Evolutionary conservation across 164 flowering plant genomes (phyloP).

Genomic region (Taxillus chinensis): DNA sequence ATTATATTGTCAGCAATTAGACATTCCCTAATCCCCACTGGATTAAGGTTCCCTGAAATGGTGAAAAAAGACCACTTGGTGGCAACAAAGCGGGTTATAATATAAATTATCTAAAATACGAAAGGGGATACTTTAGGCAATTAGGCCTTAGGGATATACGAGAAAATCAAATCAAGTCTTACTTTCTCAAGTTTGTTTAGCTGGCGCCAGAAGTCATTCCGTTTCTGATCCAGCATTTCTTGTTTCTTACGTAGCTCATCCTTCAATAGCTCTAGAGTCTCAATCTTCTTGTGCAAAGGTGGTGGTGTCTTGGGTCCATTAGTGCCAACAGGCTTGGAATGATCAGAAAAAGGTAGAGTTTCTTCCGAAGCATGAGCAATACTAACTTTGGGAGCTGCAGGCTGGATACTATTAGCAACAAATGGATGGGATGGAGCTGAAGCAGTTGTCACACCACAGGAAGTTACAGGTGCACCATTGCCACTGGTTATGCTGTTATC

Average conservation of each 20-base stretch:
- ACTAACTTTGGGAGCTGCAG: conserved; percentile 24
- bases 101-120: too few relatives aligned
- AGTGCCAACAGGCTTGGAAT: conserved; percentile 20
- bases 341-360: conserved; percentile 23
- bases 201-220: conserved; percentile 63
- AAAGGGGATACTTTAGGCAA: too few relatives aligned
- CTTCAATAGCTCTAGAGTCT: conserved; percentile 57
- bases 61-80: too few relatives aligned
- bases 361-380: conserved; percentile 19
- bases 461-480: conserved; percentile 16
- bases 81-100: too few relatives aligned
- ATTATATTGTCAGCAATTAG: too few relatives aligned
- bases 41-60: too few relatives aligned
- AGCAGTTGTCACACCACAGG: conserved; percentile 19
- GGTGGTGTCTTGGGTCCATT: conserved; percentile 42
- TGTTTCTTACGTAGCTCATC: conserved; percentile 87
- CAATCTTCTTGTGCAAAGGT: conserved; percentile 59
- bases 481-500: conserved; percentile 33
- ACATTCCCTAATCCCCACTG: too few relatives aligned
- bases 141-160: not conserved
- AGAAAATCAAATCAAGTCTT: conserved; percentile 4
- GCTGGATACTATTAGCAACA: conserved; percentile 20
- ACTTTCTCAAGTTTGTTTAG: conserved; percentile 73
- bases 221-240: conserved; percentile 79
- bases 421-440: conserved; percentile 23